phyloP scores from a whole-genome alignment of 1,284 basidiomycete genomes.

The Irpex sp. region DNA sequence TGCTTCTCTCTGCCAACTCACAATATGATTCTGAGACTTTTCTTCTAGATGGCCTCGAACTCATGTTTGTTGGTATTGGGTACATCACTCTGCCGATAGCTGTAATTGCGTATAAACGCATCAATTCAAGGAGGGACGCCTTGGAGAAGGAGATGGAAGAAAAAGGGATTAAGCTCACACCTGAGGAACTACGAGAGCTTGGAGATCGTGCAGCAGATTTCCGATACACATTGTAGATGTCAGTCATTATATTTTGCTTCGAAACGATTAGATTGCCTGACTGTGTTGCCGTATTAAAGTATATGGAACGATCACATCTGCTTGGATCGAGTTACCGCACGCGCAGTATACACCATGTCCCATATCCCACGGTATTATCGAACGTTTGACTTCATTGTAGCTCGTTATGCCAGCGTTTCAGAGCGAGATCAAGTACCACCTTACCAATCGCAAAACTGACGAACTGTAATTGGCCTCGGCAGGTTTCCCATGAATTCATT shows the following conservation, averaged over 20 bases:
- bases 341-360: too few species aligned
- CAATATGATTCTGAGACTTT: neutral
- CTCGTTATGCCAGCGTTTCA: too few species aligned
- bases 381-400: too few species aligned
- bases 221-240: conserved; percentile 10
- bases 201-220: conserved; percentile 13
- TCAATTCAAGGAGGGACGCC: conserved; percentile 42
- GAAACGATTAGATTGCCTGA: neutral
- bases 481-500: too few species aligned
- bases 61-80: conserved; percentile 67
- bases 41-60: conserved; percentile 52
- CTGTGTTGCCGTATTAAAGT: too few species aligned
- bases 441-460: too few species aligned
- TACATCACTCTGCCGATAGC: conserved; percentile 48
- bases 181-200: conserved; percentile 8
- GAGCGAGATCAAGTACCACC: too few species aligned
- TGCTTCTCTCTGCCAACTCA: neutral
- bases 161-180: conserved; percentile 8
- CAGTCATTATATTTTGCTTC: neutral
- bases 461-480: too few species aligned
- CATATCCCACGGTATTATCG: too few species aligned
- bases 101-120: conserved; percentile 47
- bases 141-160: conserved; percentile 13
- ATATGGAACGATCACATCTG: too few species aligned
- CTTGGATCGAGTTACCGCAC: too few species aligned